These are phyloP conservation scores for Flammula alnicola DNA, from an alignment of 1,284 basidiomycete genomes.

Conservation along the genomic window DNA sequence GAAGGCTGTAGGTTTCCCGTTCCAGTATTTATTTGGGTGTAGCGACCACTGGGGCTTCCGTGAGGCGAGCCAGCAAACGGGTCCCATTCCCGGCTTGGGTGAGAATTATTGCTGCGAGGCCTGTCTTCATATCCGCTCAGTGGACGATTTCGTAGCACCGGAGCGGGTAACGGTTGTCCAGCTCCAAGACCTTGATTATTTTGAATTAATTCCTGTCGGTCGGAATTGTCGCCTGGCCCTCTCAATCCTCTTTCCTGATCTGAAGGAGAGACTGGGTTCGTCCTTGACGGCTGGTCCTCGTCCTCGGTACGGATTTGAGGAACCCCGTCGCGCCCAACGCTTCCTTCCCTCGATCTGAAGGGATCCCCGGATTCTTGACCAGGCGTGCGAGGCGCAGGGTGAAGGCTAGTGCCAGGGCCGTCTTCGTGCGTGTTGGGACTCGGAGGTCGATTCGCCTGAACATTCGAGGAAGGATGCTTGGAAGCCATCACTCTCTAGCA, in stretches of 20 bases:
- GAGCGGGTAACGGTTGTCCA: neutral
- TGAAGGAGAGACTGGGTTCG: neutral
- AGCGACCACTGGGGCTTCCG: neutral
- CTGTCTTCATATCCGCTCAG: neutral
- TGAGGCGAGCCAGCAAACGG: constrained; percentile 4
- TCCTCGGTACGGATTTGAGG: neutral
- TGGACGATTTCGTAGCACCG: neutral
- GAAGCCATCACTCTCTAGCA: neutral
- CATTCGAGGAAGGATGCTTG: neutral
- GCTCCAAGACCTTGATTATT: constrained; percentile 3
- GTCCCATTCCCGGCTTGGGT: neutral
- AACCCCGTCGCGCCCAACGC: neutral
- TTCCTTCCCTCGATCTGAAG: neutral
- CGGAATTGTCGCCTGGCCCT: neutral
- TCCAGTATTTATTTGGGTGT: neutral
- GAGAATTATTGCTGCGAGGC: neutral
- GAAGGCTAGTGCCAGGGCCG: neutral
- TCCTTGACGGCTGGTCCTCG: neutral
- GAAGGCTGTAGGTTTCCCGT: neutral
- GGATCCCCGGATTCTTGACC: neutral
- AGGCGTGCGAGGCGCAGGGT: neutral
- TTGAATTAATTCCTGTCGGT: neutral
- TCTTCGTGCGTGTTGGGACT: neutral
- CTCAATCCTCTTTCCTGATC: constrained; percentile 2
- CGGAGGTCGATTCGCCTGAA: neutral